A percentile compares a stretch with the other conserved stretches of the same genome.
phyloP scores from a whole-genome alignment of 202 grass and related monocot genomes.

The Brachypodium distachyon region DNA sequence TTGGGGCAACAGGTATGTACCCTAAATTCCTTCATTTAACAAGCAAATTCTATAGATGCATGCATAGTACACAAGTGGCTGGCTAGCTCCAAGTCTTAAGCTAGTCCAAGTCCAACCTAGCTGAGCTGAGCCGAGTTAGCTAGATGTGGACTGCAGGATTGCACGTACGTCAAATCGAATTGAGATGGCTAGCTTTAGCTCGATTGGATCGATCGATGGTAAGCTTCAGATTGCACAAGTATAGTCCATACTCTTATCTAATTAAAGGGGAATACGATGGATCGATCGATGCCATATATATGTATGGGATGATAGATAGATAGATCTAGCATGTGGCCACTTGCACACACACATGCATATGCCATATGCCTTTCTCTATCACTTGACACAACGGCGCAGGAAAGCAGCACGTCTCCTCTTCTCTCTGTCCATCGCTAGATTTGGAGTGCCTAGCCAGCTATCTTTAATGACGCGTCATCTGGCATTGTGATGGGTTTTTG shows the following conservation, averaged over 20 bases:
- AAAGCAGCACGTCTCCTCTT: slow-evolving; percentile 28
- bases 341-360: slow-evolving; percentile 3
- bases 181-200: slow-evolving; percentile 4
- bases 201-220: neutral
- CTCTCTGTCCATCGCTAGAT: neutral
- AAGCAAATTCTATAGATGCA: no score
- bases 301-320: no score
- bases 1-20: slow-evolving; percentile 76
- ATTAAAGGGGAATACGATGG: neutral
- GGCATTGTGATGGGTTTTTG: neutral
- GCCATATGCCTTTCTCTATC: slow-evolving; percentile 10
- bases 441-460: neutral
- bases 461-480: neutral
- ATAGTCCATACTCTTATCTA: no score
- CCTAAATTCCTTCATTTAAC: no score
- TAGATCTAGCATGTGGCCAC: neutral
- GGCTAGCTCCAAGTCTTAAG: neutral
- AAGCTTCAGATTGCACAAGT: slow-evolving; percentile 18
- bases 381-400: neutral
- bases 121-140: no score
- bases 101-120: slow-evolving; percentile 2
- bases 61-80: neutral
- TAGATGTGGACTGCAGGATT: slow-evolving; percentile 10
- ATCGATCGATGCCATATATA: no score
- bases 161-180: neutral